Evolutionary conservation across 2,329 filamentous ascomycete species (phyloP).

Genomic region (Talaromyces sp.): DNA sequence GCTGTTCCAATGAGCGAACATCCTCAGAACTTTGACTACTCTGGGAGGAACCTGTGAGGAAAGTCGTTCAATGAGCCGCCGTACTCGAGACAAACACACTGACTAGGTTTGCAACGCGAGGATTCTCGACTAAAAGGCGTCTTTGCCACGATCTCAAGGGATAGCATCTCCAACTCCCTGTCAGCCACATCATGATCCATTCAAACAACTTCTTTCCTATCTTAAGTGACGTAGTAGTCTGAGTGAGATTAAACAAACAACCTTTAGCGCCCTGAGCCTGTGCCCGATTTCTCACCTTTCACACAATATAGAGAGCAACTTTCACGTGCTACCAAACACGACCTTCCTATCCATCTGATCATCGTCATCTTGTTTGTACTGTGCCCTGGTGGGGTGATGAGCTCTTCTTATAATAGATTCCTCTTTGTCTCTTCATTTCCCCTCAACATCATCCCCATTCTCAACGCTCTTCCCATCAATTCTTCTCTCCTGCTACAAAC

Average conservation of each 20-base stretch:
- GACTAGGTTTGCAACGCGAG: background rate
- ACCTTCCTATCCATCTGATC: too few relatives aligned
- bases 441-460: background rate
- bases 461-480: background rate
- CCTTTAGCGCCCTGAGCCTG: background rate
- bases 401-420: background rate
- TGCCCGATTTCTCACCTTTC: background rate
- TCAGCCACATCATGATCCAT: background rate
- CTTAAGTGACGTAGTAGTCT: background rate
- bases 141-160: background rate
- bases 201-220: background rate
- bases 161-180: background rate
- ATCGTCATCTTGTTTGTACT: background rate
- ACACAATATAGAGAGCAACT: background rate
- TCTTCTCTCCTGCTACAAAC: background rate
- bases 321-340: background rate
- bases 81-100: background rate
- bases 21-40: background rate
- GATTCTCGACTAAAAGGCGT: background rate
- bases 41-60: background rate
- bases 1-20: background rate
- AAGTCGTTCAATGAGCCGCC: background rate
- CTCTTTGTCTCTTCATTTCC: background rate
- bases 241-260: background rate
- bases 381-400: background rate